Conservation (phyloP, 2,329 filamentous ascomycete species). For the Didymella pomorum region DNA sequence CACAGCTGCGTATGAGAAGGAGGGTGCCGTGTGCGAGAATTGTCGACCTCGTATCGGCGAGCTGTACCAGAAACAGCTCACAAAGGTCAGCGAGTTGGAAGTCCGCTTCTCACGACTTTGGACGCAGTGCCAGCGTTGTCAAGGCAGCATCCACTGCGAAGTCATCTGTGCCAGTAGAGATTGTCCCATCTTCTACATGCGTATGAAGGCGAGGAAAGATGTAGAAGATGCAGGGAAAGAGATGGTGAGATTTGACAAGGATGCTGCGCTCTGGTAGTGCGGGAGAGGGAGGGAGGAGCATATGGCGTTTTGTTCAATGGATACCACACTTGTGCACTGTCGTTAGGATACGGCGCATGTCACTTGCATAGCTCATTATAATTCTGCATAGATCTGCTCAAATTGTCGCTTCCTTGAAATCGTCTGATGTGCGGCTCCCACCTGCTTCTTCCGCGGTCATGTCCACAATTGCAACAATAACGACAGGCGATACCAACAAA, state of each 20-base stretch:
- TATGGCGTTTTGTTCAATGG: constrained; percentile 12
- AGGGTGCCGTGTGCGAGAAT: constrained; percentile 86
- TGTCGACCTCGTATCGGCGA: constrained; percentile 87
- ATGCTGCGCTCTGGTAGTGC: constrained; percentile 72
- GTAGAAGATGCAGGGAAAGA: constrained; percentile 95
- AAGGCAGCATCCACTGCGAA: constrained; percentile 97
- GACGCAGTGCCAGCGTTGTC: constrained; percentile 98
- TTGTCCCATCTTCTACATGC: constrained; percentile 99
- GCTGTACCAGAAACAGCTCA: constrained; percentile 89
- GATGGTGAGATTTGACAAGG: constrained; percentile 85
- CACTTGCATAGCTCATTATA: neutral
- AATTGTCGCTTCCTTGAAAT: too few relatives aligned
- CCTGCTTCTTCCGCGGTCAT: too few relatives aligned
- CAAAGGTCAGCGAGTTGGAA: constrained; percentile 89
- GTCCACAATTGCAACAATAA: too few relatives aligned
- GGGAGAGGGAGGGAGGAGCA: neutral
- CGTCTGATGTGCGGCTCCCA: too few relatives aligned
- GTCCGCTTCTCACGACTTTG: constrained; percentile 91
- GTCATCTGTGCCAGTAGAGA: constrained; percentile 97
- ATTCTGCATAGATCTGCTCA: too few relatives aligned
- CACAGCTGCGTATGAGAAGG: constrained; percentile 76
- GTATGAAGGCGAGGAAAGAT: constrained; percentile 99
- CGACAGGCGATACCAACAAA: too few relatives aligned
- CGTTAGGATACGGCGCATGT: constrained; percentile 5
- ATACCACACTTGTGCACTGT: constrained; percentile 9